Evolutionary conservation across 805 yeast genomes (phyloP), one percentile per base, ranked within the genome.

Genomic region (Priceomyces haplophilus): DNA sequence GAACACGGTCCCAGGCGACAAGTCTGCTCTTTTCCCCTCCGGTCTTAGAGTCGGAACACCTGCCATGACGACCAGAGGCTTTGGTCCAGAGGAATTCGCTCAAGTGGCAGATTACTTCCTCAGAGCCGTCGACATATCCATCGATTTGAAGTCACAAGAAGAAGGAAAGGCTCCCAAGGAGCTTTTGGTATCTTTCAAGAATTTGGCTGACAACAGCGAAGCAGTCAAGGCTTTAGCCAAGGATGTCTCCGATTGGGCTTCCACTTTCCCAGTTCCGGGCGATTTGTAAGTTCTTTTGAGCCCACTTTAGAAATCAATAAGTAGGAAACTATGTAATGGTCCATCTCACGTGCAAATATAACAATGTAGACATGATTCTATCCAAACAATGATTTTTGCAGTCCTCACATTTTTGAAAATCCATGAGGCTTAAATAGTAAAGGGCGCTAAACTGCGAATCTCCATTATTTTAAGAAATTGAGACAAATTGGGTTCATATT

Each of bases 11-110:
- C 98, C 99, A 50, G 97, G 97, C 63, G 99, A 91, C 73, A 88
- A 85, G 70, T 85, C 95, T 35, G 98, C 98, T 41, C 78, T 91
- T 51, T 91, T 89, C 51, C 98, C 99, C 64, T 91, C 95, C 57
- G 99, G 99, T 65, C 81, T 91, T 52, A 86, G 99, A 74, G 85
- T 91, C 49, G 99, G 99, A 61, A 86, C 99, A 40, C 99, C 99
- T 52, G 97, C 97, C 44, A 91, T 91, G 98, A 81, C 97, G 51
- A 88, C 97, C 46, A 88, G 99, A 75, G 99, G 99, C 53, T 80
- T 89, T 57, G 86, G 89, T 46, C 89, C 86, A 65, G 83, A 73
- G 46, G 97, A 93, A 63, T 93, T 91, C 67, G 77, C 68, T 56
- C 80, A 77, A 60, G 85, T 91, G 56, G 96, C 83, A 41, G 72